Evolutionary conservation across 371 early-diverging fungal genomes (phyloP), one percentile per base, ranked within the genome.

Genomic region (Mortierella sp.): DNA sequence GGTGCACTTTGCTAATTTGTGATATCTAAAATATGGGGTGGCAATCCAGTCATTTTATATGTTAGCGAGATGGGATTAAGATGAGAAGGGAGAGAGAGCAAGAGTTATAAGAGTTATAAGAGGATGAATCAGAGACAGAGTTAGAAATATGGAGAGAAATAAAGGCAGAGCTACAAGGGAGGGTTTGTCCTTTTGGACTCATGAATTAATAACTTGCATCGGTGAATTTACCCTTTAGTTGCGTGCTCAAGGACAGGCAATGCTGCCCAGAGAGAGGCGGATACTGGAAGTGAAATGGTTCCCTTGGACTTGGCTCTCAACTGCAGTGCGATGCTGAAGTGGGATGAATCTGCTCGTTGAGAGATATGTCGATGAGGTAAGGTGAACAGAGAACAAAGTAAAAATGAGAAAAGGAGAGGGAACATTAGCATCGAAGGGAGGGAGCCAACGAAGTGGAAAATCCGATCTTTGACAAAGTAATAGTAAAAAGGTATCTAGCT

Each of bases 211-310:
- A 18, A 55, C 38, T 16, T 8, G 38, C 24, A 63, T 56, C 29
- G 49, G 35, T 27, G 71, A 24, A 49, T 54, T 32, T 83, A 83
- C 84, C 84, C 77, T 38, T 74, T 68, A 4, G 80, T 75, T 10
- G 72, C 21, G 10, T 56, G 75, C 55, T 81, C 84, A 70, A 80
- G 72, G 10, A 56, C 73, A 8, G 73, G 24, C 24, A 84, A 76
- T 41, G 75, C 58, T 21, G 78, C 71, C 81, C 79, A 76, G n/a
- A 84, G 81, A 35, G 79, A 75, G 32, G 81, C 63, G 2, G 76
- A 73, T 18, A 46, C n/a, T 2, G 73, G 44, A 76, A 81, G 76
- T 3, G 70, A n/a, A 38, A 71, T 75, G 56, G 49, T 48, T 8
- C 63, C 54, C 4, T 73, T 10, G 0, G 14, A 21, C 21, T 48